A percentile compares a stretch with the other conserved stretches of the same genome.
These are phyloP conservation scores for Septoria petroselini DNA, from an alignment of 2,329 filamentous ascomycete genomes.

Conservation along the genomic window DNA sequence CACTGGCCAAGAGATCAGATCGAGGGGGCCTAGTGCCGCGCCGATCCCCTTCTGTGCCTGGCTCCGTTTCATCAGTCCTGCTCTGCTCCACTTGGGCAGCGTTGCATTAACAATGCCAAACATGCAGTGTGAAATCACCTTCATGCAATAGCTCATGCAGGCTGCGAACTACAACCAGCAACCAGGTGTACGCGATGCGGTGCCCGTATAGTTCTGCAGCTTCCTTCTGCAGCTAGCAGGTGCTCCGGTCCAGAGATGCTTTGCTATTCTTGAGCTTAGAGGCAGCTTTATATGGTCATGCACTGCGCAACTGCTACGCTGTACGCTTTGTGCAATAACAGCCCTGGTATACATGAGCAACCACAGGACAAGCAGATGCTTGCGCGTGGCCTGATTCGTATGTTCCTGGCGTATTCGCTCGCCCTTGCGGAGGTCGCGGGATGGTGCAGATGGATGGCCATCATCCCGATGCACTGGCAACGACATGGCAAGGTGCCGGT, in stretches of 20 bases:
- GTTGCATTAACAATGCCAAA: constrained; percentile 9
- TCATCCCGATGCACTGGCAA: too few species aligned
- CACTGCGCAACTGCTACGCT: background rate
- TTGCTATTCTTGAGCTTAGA: constrained; percentile 8
- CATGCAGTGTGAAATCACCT: constrained; percentile 4
- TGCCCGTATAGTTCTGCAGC: background rate
- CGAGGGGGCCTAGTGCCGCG: background rate
- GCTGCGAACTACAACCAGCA: constrained; percentile 10
- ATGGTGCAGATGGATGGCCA: too few species aligned
- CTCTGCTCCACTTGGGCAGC: constrained; percentile 6
- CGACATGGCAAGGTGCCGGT: too few species aligned
- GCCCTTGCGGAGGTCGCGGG: background rate
- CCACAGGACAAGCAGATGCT: background rate
- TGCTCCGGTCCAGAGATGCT: constrained; percentile 3
- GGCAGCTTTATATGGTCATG: too few species aligned
- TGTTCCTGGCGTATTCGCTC: background rate
- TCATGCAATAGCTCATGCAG: constrained; percentile 6
- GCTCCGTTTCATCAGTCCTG: constrained; percentile 1
- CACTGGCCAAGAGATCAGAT: constrained; percentile 3
- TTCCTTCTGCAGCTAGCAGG: constrained; percentile 8
- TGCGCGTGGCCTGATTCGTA: background rate
- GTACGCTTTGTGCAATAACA: background rate
- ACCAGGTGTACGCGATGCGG: constrained; percentile 9
- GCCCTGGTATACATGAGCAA: background rate
- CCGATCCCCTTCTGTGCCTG: constrained; percentile 9